Evolutionary conservation across 176 grass and related monocot genomes (phyloP).

Genomic region (Raddia guianensis): DNA sequence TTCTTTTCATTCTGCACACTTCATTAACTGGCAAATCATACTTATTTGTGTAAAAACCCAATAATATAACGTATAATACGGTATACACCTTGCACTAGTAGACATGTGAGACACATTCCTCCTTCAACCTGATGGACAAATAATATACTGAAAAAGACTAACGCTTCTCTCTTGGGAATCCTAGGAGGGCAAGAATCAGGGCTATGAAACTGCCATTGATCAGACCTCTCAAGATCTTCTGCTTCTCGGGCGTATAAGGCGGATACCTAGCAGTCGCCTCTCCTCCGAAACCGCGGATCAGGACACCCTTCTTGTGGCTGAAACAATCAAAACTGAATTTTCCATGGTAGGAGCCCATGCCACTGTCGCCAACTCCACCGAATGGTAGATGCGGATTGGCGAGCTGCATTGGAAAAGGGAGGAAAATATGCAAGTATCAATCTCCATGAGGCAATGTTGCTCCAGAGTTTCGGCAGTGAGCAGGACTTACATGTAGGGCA

Average conservation of each 20-base stretch:
- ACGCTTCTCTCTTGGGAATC: constrained; percentile 52
- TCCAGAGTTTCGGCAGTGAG: background rate
- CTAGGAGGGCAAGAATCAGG: constrained; percentile 61
- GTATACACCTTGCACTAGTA: background rate
- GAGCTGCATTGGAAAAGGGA: constrained; percentile 43
- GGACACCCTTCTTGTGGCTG: constrained; percentile 75
- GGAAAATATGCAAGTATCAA: background rate
- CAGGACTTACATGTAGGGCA: constrained; percentile 67
- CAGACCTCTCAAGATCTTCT: constrained; percentile 70
- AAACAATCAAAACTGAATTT: constrained; percentile 91
- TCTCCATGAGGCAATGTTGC: background rate
- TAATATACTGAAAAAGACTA: background rate
- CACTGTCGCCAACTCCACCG: constrained; percentile 87
- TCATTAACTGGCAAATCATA: background rate
- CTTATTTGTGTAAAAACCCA: constrained; percentile 9
- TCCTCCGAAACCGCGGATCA: constrained; percentile 53
- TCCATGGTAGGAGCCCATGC: constrained; percentile 80
- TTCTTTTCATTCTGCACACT: background rate
- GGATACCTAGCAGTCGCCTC: constrained; percentile 75
- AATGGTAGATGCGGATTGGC: constrained; percentile 72
- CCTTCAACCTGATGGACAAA: constrained; percentile 6
- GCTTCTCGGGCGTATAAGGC: constrained; percentile 67
- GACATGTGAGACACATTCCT: background rate
- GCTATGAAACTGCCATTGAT: constrained; percentile 76
- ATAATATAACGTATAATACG: background rate